Percentiles rank a stretch among this genome's conserved stretches.
Conservation (phyloP, 345 rosid species). For the Kandelia obovata region DNA sequence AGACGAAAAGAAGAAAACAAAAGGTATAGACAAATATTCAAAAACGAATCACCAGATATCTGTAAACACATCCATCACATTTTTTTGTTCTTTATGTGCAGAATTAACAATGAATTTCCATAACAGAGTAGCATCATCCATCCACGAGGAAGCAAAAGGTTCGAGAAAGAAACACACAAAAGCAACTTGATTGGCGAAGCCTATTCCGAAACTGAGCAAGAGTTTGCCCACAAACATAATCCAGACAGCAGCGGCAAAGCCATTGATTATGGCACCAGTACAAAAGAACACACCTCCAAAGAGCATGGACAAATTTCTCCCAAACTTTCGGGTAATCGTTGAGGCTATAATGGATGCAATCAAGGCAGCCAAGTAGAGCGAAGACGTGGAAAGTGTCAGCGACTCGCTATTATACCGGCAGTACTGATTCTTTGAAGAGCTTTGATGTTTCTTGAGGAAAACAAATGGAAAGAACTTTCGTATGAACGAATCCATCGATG, state of each 20-base stretch:
- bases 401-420: slow-evolving; percentile 70
- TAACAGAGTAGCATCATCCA: not conserved
- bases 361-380: slow-evolving; percentile 83
- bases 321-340: slow-evolving; percentile 64
- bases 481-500: slow-evolving; percentile 73
- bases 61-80: slow-evolving; percentile 6
- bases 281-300: slow-evolving; percentile 82
- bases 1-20: not conserved
- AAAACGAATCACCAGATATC: slow-evolving; percentile 1
- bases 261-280: slow-evolving; percentile 79
- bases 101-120: not conserved
- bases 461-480: slow-evolving; percentile 69
- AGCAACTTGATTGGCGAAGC: slow-evolving; percentile 93
- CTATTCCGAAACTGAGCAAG: slow-evolving; percentile 91
- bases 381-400: slow-evolving; percentile 85
- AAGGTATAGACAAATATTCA: slow-evolving; percentile 4
- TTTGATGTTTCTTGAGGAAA: slow-evolving; percentile 41
- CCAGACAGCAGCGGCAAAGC: slow-evolving; percentile 68
- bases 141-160: not conserved
- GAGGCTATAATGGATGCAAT: slow-evolving; percentile 76
- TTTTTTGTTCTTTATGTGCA: slow-evolving; percentile 1
- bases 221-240: slow-evolving; percentile 89
- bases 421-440: slow-evolving; percentile 57
- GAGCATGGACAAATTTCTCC: slow-evolving; percentile 79
- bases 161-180: not conserved